Percentiles rank a stretch among this genome's conserved stretches.
Evolutionary conservation across 2,329 filamentous ascomycete genomes (phyloP).

Genomic region (Metarhizium album): DNA sequence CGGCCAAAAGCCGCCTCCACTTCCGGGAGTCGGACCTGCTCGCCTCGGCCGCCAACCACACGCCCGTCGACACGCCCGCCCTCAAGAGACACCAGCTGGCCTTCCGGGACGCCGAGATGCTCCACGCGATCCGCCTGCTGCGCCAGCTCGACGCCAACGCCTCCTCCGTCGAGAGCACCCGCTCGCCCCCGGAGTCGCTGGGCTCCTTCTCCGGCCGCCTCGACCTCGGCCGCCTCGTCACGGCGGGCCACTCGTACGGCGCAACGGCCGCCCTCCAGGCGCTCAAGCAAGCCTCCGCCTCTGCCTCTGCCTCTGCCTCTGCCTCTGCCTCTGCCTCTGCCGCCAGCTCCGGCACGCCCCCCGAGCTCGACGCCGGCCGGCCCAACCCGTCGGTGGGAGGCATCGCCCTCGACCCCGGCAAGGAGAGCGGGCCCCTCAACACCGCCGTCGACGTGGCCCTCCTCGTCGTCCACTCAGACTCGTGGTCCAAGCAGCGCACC

Average conservation of each 20-base stretch:
- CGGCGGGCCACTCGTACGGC: conserved; percentile 56
- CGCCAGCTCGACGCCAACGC: conserved; percentile 26
- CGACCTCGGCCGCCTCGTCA: conserved; percentile 40
- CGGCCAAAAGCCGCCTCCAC: conserved; percentile 20
- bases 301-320: too few species aligned
- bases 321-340: too few species aligned
- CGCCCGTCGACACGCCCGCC: conserved; percentile 22
- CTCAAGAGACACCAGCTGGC: conserved; percentile 37
- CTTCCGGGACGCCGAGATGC: conserved; percentile 40
- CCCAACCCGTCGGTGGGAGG: conserved; percentile 37
- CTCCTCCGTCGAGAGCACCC: conserved; percentile 31
- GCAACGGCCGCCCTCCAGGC: conserved; percentile 53
- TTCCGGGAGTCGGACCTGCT: conserved; percentile 25
- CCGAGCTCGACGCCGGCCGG: too few species aligned
- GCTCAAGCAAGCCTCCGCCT: conserved; percentile 33
- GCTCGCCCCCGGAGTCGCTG: conserved; percentile 35
- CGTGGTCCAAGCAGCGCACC: conserved; percentile 47
- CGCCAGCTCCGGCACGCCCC: too few species aligned
- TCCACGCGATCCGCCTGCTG: conserved; percentile 31
- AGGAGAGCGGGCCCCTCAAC: conserved; percentile 51
- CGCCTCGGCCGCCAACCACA: conserved; percentile 9
- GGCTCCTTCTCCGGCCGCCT: conserved; percentile 41
- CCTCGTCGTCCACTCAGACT: conserved; percentile 51
- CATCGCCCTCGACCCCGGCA: conserved; percentile 56
- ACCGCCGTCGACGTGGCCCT: conserved; percentile 45